Evolutionary conservation across 2,329 filamentous ascomycete genomes (phyloP).

Genomic region (Aspergillus pseudoglaucus): DNA sequence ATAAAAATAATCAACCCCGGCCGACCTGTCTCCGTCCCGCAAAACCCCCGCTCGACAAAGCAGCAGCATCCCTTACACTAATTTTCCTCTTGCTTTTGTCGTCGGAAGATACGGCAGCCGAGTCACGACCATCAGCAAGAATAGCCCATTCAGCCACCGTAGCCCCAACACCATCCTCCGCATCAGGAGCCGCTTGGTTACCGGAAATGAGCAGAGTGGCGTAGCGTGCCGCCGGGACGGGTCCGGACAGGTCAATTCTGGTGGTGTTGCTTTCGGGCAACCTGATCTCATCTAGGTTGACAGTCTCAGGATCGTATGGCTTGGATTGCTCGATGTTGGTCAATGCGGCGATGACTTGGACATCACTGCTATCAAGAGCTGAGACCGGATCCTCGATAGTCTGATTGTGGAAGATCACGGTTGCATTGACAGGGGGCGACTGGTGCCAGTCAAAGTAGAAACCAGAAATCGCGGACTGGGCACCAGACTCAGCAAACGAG

Average conservation of each 20-base stretch:
- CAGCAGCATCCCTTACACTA: slow-evolving; percentile 7
- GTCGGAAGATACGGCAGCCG: slow-evolving; percentile 1
- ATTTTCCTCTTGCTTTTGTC: slow-evolving; percentile 8
- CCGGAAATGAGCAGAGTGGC: slow-evolving; percentile 41
- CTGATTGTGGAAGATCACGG: slow-evolving; percentile 50
- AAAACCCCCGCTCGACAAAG: background rate
- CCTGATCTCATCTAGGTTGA: slow-evolving; percentile 27
- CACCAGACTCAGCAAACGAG: slow-evolving; percentile 40
- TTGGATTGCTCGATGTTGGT: slow-evolving; percentile 29
- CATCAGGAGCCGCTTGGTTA: slow-evolving; percentile 32
- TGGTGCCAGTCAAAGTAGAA: slow-evolving; percentile 58
- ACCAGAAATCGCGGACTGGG: slow-evolving; percentile 28
- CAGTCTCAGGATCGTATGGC: slow-evolving; percentile 29
- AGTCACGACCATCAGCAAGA: slow-evolving; percentile 17
- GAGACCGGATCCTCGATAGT: slow-evolving; percentile 20
- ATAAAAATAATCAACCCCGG: background rate
- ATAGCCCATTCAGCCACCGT: slow-evolving; percentile 45
- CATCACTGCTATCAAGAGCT: slow-evolving; percentile 8
- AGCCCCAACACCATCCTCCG: slow-evolving; percentile 36
- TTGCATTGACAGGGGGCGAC: slow-evolving; percentile 48
- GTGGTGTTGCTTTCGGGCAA: slow-evolving; percentile 39
- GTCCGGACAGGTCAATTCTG: slow-evolving; percentile 26
- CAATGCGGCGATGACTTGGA: slow-evolving; percentile 19
- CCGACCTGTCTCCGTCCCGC: background rate
- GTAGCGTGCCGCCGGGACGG: slow-evolving; percentile 31